Evolutionary conservation across 73 alveolate species (phyloP).

Genomic region (Tetrahymena elliotti): DNA sequence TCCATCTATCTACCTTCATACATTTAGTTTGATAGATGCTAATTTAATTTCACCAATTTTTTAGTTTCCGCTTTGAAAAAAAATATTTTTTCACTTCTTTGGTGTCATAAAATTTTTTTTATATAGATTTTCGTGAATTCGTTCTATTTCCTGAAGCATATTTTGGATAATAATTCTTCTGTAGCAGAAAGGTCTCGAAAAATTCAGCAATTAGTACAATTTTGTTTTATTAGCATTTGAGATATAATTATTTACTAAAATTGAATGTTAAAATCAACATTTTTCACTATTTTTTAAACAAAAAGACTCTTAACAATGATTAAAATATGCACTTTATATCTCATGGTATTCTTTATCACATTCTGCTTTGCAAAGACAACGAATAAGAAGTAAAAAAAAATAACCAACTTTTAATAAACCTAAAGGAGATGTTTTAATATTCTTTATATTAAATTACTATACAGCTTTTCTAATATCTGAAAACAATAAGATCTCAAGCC

Average conservation of each 20-base stretch:
- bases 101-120: background rate
- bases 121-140: background rate
- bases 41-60: background rate
- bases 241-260: background rate
- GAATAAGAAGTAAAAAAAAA: background rate
- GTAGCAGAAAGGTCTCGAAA: background rate
- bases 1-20: background rate
- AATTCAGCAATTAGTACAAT: background rate
- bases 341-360: background rate
- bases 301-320: background rate
- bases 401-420: background rate
- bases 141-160: background rate
- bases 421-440: background rate
- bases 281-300: background rate
- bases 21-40: background rate
- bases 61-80: background rate
- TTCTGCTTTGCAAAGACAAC: background rate
- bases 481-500: background rate
- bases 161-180: background rate
- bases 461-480: background rate
- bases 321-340: background rate
- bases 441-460: background rate
- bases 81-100: background rate
- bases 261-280: background rate
- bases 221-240: background rate